A percentile compares a stretch with the other conserved stretches of the same genome.
Evolutionary conservation across 805 yeast genomes (phyloP).

Genomic region (Saturnispora serradocipensis): DNA sequence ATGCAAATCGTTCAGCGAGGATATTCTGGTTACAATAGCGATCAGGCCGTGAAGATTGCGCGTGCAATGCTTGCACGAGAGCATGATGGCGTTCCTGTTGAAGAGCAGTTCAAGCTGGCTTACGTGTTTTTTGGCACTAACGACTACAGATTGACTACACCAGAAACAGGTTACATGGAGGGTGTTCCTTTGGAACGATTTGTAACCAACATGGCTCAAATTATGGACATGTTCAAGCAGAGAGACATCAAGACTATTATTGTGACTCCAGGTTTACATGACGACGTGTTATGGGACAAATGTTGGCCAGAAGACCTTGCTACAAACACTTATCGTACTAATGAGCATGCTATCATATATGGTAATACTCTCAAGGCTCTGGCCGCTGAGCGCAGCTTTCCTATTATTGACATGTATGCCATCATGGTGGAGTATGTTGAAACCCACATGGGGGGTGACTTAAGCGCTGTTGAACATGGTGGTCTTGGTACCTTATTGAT

Average conservation of each 20-base stretch:
- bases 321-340: slow-evolving; percentile 36
- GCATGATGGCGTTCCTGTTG: slow-evolving; percentile 25
- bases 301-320: slow-evolving; percentile 26
- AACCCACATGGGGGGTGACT: not conserved
- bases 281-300: slow-evolving; percentile 32
- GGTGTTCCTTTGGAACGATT: slow-evolving; percentile 44
- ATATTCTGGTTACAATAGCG: slow-evolving; percentile 54
- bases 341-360: slow-evolving; percentile 37
- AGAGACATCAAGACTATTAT: slow-evolving; percentile 43
- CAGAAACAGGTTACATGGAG: slow-evolving; percentile 30
- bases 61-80: slow-evolving; percentile 43
- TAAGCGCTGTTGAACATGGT: slow-evolving; percentile 2
- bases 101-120: slow-evolving; percentile 29
- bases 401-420: slow-evolving; percentile 37
- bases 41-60: slow-evolving; percentile 5
- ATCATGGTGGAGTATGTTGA: slow-evolving; percentile 7
- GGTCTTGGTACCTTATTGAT: slow-evolving; percentile 18
- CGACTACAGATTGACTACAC: slow-evolving; percentile 36
- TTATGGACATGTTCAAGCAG: slow-evolving; percentile 33
- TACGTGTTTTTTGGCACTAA: slow-evolving; percentile 74
- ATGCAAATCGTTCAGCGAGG: slow-evolving; percentile 68
- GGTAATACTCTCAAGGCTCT: slow-evolving; percentile 35
- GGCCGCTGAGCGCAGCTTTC: slow-evolving; percentile 31
- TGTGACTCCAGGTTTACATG: slow-evolving; percentile 56
- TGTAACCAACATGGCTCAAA: slow-evolving; percentile 34